A percentile compares a stretch with the other conserved stretches of the same genome.
These are phyloP conservation scores for Sclerotinia glacialis DNA, from an alignment of 2,329 filamentous ascomycete genomes.

Conservation along the genomic window DNA sequence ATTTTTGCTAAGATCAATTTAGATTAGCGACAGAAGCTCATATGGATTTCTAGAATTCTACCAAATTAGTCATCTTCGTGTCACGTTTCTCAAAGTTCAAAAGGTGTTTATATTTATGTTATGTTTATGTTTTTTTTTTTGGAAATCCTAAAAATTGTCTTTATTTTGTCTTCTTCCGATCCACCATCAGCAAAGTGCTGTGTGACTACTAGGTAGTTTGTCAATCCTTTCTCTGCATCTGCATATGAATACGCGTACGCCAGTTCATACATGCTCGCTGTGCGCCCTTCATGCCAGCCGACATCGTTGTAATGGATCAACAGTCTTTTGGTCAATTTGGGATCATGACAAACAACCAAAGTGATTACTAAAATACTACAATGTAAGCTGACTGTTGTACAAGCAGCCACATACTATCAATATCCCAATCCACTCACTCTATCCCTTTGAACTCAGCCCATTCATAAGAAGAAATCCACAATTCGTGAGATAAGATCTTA, in stretches of 20 bases:
- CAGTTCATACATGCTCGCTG: neutral
- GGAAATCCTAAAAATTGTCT: neutral
- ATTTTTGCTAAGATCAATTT: neutral
- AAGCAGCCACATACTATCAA: neutral
- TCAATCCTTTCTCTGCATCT: neutral
- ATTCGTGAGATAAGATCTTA: slow-evolving; percentile 6
- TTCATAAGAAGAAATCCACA: neutral
- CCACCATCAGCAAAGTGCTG: neutral
- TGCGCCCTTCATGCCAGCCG: neutral
- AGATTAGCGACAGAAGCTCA: slow-evolving; percentile 3
- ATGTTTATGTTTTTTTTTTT: neutral
- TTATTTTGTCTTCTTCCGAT: neutral
- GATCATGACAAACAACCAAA: slow-evolving; percentile 16
- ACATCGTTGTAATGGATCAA: neutral
- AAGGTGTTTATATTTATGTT: no score
- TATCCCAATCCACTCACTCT: neutral
- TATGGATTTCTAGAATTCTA: slow-evolving; percentile 5
- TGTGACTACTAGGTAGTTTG: neutral
- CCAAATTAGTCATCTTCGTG: neutral
- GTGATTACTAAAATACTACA: slow-evolving; percentile 14
- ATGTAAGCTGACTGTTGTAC: slow-evolving; percentile 18
- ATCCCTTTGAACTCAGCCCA: neutral
- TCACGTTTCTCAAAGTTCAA: neutral
- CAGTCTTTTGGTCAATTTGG: neutral
- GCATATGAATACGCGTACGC: neutral